A percentile compares a stretch with the other conserved stretches of the same genome.
Evolutionary conservation across 805 yeast genomes (phyloP).

Genomic region (Myxozyma geophila): DNA sequence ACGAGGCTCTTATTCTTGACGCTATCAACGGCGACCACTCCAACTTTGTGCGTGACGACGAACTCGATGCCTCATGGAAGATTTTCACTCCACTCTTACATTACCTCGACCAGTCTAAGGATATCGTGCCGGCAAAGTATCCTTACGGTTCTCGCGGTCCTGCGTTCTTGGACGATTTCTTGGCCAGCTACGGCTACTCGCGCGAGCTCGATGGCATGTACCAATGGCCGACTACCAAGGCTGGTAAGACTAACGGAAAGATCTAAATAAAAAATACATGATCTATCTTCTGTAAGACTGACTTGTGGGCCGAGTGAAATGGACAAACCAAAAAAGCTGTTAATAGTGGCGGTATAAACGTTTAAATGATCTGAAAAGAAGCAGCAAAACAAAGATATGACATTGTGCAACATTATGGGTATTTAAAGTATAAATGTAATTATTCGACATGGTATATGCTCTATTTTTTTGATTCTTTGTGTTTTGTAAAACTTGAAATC

Average conservation of each 20-base stretch:
- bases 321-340: not conserved
- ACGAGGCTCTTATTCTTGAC: conserved; percentile 93
- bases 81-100: conserved; percentile 90
- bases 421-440: conserved; percentile 1
- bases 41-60: conserved; percentile 97
- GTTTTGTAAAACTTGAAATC: not conserved
- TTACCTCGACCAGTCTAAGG: conserved; percentile 70
- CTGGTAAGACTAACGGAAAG: conserved; percentile 30
- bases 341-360: not conserved
- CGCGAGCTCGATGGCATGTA: conserved; percentile 67
- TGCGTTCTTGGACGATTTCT: conserved; percentile 59
- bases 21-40: conserved; percentile 91
- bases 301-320: not conserved
- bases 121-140: conserved; percentile 69
- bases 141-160: conserved; percentile 96
- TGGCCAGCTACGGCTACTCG: conserved; percentile 73
- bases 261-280: conserved; percentile 18
- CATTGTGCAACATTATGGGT: not conserved
- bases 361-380: not conserved
- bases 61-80: conserved; percentile 90
- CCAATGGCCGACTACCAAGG: conserved; percentile 72
- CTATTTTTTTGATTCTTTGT: not conserved
- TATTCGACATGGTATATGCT: not conserved
- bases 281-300: not conserved
- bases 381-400: not conserved